A percentile compares a stretch with the other conserved stretches of the same genome.
These are phyloP conservation scores for Tolypocladium amazonense DNA, from an alignment of 2,329 filamentous ascomycete species.

Conservation along the genomic window DNA sequence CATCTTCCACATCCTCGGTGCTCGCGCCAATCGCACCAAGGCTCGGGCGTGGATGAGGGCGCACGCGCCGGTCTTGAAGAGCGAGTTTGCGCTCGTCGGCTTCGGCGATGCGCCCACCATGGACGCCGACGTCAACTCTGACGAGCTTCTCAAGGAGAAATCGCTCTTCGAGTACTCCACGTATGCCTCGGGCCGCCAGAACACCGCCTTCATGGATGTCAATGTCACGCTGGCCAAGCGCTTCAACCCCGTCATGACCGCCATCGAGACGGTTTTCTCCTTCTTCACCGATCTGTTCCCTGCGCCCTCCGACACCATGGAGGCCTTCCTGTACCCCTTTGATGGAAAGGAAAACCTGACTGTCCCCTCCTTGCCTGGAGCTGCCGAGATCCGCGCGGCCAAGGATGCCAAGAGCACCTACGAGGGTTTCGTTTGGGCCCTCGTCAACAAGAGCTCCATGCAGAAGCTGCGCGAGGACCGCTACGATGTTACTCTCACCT, in stretches of 20 bases:
- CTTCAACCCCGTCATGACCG: slow-evolving; percentile 62
- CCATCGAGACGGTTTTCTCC: slow-evolving; percentile 55
- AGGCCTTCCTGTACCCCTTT: slow-evolving; percentile 76
- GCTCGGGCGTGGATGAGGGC: slow-evolving; percentile 71
- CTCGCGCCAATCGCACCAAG: slow-evolving; percentile 67
- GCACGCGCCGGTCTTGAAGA: slow-evolving; percentile 59
- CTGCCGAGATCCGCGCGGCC: slow-evolving; percentile 36
- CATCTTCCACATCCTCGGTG: slow-evolving; percentile 70
- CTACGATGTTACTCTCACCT: slow-evolving; percentile 87
- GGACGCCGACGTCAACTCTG: slow-evolving; percentile 28
- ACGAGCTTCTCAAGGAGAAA: slow-evolving; percentile 66
- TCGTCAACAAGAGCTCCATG: slow-evolving; percentile 95
- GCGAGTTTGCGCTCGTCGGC: slow-evolving; percentile 82
- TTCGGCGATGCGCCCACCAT: slow-evolving; percentile 51
- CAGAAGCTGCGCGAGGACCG: slow-evolving; percentile 80
- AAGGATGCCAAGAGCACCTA: slow-evolving; percentile 57
- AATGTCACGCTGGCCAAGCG: slow-evolving; percentile 73
- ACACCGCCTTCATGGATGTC: slow-evolving; percentile 82
- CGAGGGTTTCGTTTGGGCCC: slow-evolving; percentile 87
- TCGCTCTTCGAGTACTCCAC: slow-evolving; percentile 75
- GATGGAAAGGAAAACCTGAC: slow-evolving; percentile 81
- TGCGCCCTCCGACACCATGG: slow-evolving; percentile 59
- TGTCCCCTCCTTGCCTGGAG: slow-evolving; percentile 54
- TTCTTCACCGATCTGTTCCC: slow-evolving; percentile 74
- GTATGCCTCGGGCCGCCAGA: slow-evolving; percentile 87